Evolutionary conservation across 495 filamentous ascomycete genomes (phyloP).

Genomic region (Neurospora sp.): DNA sequence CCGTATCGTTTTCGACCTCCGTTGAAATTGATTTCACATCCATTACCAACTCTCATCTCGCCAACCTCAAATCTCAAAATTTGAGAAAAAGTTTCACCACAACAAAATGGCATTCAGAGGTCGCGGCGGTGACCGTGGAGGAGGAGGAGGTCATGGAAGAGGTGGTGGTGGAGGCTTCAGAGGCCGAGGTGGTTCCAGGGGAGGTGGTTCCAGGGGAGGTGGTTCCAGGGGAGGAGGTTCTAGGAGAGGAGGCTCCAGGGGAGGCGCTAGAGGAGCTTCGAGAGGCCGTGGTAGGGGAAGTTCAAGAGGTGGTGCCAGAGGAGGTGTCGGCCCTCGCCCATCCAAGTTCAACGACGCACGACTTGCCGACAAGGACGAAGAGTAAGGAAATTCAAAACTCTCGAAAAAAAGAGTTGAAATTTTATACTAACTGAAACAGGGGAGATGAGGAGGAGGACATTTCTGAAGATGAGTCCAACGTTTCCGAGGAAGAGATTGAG

Average conservation of each 20-base stretch:
- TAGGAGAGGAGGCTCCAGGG: slow-evolving; percentile 12
- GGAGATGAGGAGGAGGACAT: slow-evolving; percentile 9
- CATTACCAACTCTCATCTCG: neutral
- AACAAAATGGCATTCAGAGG: slow-evolving; percentile 20
- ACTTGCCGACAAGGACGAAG: slow-evolving; percentile 23
- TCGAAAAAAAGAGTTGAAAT: neutral
- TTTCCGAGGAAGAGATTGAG: slow-evolving; percentile 31
- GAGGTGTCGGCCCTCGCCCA: slow-evolving; percentile 17
- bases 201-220: slow-evolving; percentile 15
- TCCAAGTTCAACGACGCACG: slow-evolving; percentile 28
- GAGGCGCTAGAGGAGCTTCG: slow-evolving; percentile 12
- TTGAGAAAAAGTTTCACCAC: neutral
- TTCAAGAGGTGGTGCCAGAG: slow-evolving; percentile 22
- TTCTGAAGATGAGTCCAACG: slow-evolving; percentile 27
- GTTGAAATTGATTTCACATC: slow-evolving; percentile 5
- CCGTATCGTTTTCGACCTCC: slow-evolving; percentile 4
- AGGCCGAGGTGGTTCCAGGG: slow-evolving; percentile 9
- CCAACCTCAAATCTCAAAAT: neutral
- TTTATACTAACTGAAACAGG: slow-evolving; percentile 3
- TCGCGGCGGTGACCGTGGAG: slow-evolving; percentile 28
- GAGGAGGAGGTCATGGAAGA: slow-evolving; percentile 7
- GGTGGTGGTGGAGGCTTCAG: slow-evolving; percentile 16
- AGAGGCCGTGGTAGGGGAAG: slow-evolving; percentile 15
- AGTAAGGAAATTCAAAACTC: slow-evolving; percentile 16
- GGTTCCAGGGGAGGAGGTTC: slow-evolving; percentile 14